A percentile compares a stretch with the other conserved stretches of the same genome.
These are phyloP conservation scores for Colletotrichum costaricense DNA, from an alignment of 2,329 filamentous ascomycete species.

Conservation along the genomic window DNA sequence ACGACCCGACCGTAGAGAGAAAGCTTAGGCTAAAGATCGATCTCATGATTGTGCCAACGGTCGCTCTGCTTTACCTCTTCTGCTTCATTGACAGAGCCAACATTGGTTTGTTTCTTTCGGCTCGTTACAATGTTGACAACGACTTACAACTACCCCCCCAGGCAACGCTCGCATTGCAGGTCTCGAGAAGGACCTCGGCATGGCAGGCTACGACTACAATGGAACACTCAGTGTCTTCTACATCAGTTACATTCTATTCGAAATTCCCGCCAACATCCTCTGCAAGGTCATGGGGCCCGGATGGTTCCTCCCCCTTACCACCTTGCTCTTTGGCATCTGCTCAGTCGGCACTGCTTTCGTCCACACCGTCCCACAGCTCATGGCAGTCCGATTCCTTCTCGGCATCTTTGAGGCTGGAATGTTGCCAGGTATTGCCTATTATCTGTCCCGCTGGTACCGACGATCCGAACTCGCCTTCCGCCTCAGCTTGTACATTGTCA, in stretches of 20 bases:
- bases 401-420: constrained; percentile 74
- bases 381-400: constrained; percentile 69
- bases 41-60: constrained; percentile 69
- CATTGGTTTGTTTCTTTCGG: constrained; percentile 60
- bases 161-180: constrained; percentile 71
- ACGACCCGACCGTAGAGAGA: constrained; percentile 45
- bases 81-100: constrained; percentile 77
- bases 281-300: constrained; percentile 75
- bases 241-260: constrained; percentile 73
- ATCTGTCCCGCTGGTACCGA: constrained; percentile 72
- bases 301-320: constrained; percentile 70
- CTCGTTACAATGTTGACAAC: background rate
- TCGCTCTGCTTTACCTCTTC: constrained; percentile 72
- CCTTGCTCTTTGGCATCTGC: constrained; percentile 67
- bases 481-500: constrained; percentile 72
- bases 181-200: constrained; percentile 64
- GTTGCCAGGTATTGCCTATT: constrained; percentile 75
- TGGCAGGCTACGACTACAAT: constrained; percentile 72
- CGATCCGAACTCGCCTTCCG: constrained; percentile 72
- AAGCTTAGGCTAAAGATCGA: constrained; percentile 69
- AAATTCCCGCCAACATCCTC: constrained; percentile 70
- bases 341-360: constrained; percentile 73
- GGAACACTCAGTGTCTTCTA: constrained; percentile 71
- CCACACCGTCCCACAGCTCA: constrained; percentile 55
- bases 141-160: constrained; percentile 38